Evolutionary conservation across 768 basidiomycete species (phyloP), one percentile per base, ranked within the genome.

Genomic region (Porphyrellus cyaneotinctus): DNA sequence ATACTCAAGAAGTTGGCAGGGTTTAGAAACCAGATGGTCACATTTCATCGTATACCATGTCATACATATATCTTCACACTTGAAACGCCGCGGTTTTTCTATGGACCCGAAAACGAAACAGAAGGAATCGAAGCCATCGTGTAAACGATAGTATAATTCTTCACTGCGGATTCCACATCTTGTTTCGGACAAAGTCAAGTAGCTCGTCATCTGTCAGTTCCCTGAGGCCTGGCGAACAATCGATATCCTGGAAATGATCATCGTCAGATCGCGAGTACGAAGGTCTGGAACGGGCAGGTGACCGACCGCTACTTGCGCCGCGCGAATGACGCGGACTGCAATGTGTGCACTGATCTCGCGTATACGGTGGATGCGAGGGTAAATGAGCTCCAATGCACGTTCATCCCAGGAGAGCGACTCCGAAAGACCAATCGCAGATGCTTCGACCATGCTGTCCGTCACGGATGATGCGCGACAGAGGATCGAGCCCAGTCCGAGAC

Each of bases 361-460:
- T 58, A 97, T 85, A 61, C 93, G 79, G 62, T 87, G 81, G 52
- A 95, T 76, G 43, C 82, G 81, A 41, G 95, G 94, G 70, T 97
- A 97, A 9, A 97, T 68, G 43, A 94, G 76, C 39, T 81, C 87
- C 37, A 72, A 61, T 3, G 73, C 75, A 37, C 71, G 77, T 70
- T 97, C 95, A 32, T 88, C 85, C 13, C 66, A 58, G 2, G 80
- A 91, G 37, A 95, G 76, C 5, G 88, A 81, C 52, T 84, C 71
- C 5, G 89, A 85, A 36, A 97, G 78, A 8, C 90, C 91, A 26
- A 90, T 76, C 4, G 92, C 87, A 13, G 88, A 80, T 6, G 91
- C 87, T 66, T 95, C 92, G 23, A 97, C 87, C 89, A 97, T 93
- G 57, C 75, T 76, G 65, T 93, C 88, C 3, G 91, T 90, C 41